Percentiles rank a stretch among this genome's conserved stretches.
Conservation (phyloP, 805 yeast species). For the Metschnikowia peoriensis region DNA sequence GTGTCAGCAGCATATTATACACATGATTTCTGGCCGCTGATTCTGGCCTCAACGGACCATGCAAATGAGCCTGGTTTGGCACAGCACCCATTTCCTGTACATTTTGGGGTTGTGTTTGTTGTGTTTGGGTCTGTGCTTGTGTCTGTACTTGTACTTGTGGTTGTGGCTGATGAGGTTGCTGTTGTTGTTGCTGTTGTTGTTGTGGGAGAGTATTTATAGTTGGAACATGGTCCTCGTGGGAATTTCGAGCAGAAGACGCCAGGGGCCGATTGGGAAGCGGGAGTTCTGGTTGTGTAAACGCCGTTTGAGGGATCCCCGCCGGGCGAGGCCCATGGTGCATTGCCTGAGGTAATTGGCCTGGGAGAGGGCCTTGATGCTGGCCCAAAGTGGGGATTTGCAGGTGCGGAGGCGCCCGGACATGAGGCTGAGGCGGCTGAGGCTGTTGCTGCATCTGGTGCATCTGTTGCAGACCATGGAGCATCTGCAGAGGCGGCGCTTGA, state of each 20-base stretch:
- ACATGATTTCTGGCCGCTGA: background rate
- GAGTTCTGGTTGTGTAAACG: background rate
- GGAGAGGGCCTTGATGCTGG: background rate
- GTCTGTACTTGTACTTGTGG: background rate
- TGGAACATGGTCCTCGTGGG: background rate
- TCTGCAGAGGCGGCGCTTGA: constrained; percentile 14
- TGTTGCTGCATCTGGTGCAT: background rate
- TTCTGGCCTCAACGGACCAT: background rate
- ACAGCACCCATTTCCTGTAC: background rate
- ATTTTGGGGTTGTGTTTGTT: background rate
- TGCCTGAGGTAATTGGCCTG: background rate
- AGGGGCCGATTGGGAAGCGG: background rate
- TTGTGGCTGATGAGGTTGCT: background rate
- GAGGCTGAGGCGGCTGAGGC: background rate
- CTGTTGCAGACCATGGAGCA: constrained; percentile 14
- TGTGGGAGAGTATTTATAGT: background rate
- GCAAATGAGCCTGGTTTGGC: background rate
- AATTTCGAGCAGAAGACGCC: background rate
- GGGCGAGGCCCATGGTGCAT: background rate
- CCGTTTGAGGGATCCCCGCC: background rate
- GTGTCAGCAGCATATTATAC: background rate
- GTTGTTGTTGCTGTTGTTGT: background rate
- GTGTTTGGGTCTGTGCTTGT: background rate
- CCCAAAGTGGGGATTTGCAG: background rate
- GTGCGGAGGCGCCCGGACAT: constrained; percentile 2